These are phyloP conservation scores for Talaromyces adpressus DNA, from an alignment of 495 filamentous ascomycete genomes.

Conservation along the genomic window DNA sequence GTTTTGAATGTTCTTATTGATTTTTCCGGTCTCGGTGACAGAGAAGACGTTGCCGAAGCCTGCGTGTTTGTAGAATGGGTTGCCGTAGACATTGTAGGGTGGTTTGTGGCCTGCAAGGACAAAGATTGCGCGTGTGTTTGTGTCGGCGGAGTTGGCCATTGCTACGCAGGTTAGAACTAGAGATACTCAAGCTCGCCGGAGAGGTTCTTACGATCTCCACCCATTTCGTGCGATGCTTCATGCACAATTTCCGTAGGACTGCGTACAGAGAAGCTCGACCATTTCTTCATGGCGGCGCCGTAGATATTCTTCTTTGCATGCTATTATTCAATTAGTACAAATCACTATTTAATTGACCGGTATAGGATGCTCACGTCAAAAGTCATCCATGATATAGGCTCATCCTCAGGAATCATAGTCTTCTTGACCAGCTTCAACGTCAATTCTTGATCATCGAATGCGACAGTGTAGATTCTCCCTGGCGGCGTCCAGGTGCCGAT, in stretches of 20 bases:
- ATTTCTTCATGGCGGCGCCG: conserved; percentile 84
- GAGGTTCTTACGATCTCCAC: conserved; percentile 46
- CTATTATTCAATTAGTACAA: conserved; percentile 23
- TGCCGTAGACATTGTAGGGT: conserved; percentile 75
- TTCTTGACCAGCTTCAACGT: conserved; percentile 66
- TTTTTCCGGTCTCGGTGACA: conserved; percentile 50
- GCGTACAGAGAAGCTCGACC: conserved; percentile 70
- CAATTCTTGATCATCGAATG: conserved; percentile 71
- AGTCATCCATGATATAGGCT: conserved; percentile 88
- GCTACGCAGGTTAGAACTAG: conserved; percentile 33
- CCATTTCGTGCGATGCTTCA: conserved; percentile 64
- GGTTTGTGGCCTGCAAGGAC: conserved; percentile 67
- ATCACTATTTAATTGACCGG: conserved; percentile 13
- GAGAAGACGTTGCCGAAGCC: conserved; percentile 75
- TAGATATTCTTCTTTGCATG: conserved; percentile 78
- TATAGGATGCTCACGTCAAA: conserved; percentile 54
- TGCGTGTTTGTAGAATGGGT: conserved; percentile 81
- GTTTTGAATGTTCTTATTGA: conserved; percentile 68
- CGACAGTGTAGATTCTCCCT: conserved; percentile 77
- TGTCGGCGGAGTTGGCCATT: conserved; percentile 55
- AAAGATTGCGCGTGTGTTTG: conserved; percentile 82
- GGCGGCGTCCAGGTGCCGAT: conserved; percentile 79
- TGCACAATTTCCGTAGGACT: conserved; percentile 74
- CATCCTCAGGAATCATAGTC: conserved; percentile 68
- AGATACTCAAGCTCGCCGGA: too few species aligned